Percentiles rank a stretch among this genome's conserved stretches.
phyloP scores from a whole-genome alignment of 495 filamentous ascomycete genomes.

The Parathielavia appendiculata region DNA sequence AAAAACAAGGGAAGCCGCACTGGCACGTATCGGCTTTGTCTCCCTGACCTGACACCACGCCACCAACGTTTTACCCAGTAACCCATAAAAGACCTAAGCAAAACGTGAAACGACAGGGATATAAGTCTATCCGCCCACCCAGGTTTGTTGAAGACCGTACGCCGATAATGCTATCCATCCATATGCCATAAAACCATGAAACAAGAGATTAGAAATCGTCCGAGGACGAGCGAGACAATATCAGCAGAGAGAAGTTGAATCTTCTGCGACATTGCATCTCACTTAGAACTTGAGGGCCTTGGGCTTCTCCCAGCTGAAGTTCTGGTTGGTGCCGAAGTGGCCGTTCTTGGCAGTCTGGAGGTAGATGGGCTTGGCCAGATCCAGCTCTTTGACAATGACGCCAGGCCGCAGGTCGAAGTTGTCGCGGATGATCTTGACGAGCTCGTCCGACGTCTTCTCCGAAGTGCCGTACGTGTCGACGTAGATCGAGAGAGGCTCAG shows the following conservation, averaged over 20 bases:
- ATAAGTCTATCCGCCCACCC: slow-evolving; percentile 33
- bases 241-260: slow-evolving; percentile 38
- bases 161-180: slow-evolving; percentile 32
- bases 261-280: slow-evolving; percentile 29
- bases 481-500: slow-evolving; percentile 89
- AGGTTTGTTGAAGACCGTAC: slow-evolving; percentile 44
- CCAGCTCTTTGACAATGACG: slow-evolving; percentile 96
- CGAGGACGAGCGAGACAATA: slow-evolving; percentile 27
- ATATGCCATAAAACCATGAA: slow-evolving; percentile 23
- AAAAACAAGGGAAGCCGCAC: slow-evolving; percentile 7
- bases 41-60: slow-evolving; percentile 16
- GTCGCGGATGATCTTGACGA: slow-evolving; percentile 85
- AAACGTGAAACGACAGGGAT: slow-evolving; percentile 27
- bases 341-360: slow-evolving; percentile 97
- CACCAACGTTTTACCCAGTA: slow-evolving; percentile 15
- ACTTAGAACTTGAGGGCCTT: slow-evolving; percentile 84
- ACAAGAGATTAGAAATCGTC: slow-evolving; percentile 18
- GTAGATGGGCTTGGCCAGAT: slow-evolving; percentile 95
- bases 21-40: slow-evolving; percentile 8
- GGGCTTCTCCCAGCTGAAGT: slow-evolving; percentile 96
- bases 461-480: slow-evolving; percentile 83
- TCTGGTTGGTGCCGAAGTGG: slow-evolving; percentile 95
- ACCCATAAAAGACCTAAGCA: slow-evolving; percentile 16
- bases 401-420: slow-evolving; percentile 98
- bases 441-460: slow-evolving; percentile 64